Conservation (phyloP, 2,329 filamentous ascomycete species). For the Pseudogymnoascus sp. region DNA sequence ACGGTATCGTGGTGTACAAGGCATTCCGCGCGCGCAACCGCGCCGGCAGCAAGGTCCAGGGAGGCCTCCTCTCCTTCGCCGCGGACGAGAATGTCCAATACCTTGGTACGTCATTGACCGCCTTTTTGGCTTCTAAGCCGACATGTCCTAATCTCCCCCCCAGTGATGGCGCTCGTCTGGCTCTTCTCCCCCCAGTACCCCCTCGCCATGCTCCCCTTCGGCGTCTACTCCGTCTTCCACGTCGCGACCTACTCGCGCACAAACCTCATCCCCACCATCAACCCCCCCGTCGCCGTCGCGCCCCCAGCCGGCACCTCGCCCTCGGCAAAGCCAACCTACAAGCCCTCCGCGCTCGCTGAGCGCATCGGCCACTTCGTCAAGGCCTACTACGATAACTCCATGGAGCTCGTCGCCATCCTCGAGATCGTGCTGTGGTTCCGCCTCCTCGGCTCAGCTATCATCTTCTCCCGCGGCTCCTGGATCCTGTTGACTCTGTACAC, state of each 20-base stretch:
- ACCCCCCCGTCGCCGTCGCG: conserved; percentile 53
- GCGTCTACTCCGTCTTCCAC: conserved; percentile 97
- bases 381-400: conserved; percentile 93
- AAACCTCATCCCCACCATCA: conserved; percentile 81
- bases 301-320: conserved; percentile 47
- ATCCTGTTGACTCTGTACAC: conserved; percentile 80
- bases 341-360: conserved; percentile 56
- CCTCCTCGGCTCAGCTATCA: conserved; percentile 67
- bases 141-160: conserved; percentile 15
- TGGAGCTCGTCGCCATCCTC: conserved; percentile 83
- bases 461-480: conserved; percentile 89
- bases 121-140: background rate
- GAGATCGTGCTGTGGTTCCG: conserved; percentile 86
- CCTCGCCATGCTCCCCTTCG: conserved; percentile 85
- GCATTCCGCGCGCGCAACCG: conserved; percentile 80
- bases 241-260: conserved; percentile 92
- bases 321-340: conserved; percentile 47
- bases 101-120: conserved; percentile 56
- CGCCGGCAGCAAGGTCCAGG: conserved; percentile 53
- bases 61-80: conserved; percentile 56
- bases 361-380: conserved; percentile 90
- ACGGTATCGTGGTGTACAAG: conserved; percentile 99
- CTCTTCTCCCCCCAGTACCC: conserved; percentile 84
- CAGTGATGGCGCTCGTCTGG: conserved; percentile 92
- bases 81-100: conserved; percentile 98